Evolutionary conservation across 352 stramenopile species (phyloP).

Genomic region (Globisporangium mamillatum): DNA sequence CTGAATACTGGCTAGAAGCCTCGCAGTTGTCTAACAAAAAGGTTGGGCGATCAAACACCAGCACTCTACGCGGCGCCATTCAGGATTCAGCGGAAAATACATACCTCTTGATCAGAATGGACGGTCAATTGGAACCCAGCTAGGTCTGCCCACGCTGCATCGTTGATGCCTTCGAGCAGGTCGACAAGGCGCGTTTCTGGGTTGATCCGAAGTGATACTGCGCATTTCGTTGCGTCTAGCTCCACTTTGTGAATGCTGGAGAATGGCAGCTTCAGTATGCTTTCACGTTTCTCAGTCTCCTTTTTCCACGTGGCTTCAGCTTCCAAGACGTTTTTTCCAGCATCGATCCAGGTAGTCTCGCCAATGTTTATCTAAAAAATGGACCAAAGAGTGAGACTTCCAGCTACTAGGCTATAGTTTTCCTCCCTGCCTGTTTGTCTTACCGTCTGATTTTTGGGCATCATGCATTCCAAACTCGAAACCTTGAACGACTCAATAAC

Average conservation of each 20-base stretch:
- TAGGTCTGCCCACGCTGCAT: neutral
- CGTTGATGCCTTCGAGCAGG: conserved; percentile 1
- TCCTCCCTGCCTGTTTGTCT: neutral
- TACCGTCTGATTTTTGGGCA: conserved; percentile 9
- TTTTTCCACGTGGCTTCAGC: conserved; percentile 17
- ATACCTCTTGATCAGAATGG: conserved; percentile 1
- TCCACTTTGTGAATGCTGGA: conserved; percentile 6
- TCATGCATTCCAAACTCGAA: conserved; percentile 6
- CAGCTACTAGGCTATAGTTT: neutral
- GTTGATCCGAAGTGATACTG: neutral
- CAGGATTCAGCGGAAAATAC: neutral
- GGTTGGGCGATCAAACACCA: neutral
- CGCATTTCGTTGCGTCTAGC: neutral
- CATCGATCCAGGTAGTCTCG: conserved; percentile 27
- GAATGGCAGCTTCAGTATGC: conserved; percentile 26
- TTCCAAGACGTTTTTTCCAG: conserved; percentile 26
- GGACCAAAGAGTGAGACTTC: neutral
- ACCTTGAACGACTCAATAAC: conserved; percentile 26
- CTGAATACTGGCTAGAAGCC: neutral
- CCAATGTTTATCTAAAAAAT: conserved; percentile 16
- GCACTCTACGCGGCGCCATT: neutral
- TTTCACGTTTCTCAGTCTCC: conserved; percentile 4
- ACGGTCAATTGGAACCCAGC: neutral
- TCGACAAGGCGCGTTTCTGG: neutral
- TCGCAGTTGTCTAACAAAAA: neutral